Evolutionary conservation across 2,329 filamentous ascomycete species (phyloP).

Genomic region (Thyridium curvatum): DNA sequence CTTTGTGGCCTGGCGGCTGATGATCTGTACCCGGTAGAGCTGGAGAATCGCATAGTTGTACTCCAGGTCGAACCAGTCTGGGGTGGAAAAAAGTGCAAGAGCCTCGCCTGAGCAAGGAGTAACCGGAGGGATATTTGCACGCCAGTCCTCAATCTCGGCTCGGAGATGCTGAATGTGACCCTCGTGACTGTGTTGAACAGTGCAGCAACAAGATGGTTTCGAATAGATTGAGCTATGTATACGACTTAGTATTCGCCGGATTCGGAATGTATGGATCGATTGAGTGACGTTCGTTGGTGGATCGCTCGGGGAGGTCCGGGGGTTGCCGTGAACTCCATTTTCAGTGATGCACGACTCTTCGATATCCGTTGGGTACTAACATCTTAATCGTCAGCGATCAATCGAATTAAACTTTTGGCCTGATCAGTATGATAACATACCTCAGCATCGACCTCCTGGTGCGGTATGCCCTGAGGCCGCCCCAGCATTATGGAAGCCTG

Average conservation of each 20-base stretch:
- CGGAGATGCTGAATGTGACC: constrained; percentile 2
- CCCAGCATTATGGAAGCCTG: constrained; percentile 14
- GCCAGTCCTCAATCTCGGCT: constrained; percentile 3
- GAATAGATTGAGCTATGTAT: constrained; percentile 4
- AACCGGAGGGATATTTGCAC: background rate
- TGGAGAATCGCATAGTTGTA: constrained; percentile 14
- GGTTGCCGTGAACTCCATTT: constrained; percentile 7
- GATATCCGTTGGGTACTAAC: constrained; percentile 11
- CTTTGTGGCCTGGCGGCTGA: constrained; percentile 7
- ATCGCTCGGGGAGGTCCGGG: constrained; percentile 5
- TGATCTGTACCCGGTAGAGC: constrained; percentile 15
- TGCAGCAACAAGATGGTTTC: background rate
- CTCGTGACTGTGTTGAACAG: background rate
- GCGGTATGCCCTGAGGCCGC: constrained; percentile 12
- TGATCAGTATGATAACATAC: constrained; percentile 5
- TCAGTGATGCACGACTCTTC: constrained; percentile 12
- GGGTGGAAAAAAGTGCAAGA: constrained; percentile 4
- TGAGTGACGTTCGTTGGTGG: constrained; percentile 2
- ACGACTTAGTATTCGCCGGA: constrained; percentile 1
- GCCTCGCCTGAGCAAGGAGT: constrained; percentile 3
- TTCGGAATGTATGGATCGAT: constrained; percentile 3
- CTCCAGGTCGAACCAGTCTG: constrained; percentile 6
- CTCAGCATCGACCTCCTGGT: constrained; percentile 17
- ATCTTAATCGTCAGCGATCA: too few species aligned
- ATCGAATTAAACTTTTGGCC: too few species aligned